Conservation (phyloP, 345 rosid species). For the Trapa incisa region DNA sequence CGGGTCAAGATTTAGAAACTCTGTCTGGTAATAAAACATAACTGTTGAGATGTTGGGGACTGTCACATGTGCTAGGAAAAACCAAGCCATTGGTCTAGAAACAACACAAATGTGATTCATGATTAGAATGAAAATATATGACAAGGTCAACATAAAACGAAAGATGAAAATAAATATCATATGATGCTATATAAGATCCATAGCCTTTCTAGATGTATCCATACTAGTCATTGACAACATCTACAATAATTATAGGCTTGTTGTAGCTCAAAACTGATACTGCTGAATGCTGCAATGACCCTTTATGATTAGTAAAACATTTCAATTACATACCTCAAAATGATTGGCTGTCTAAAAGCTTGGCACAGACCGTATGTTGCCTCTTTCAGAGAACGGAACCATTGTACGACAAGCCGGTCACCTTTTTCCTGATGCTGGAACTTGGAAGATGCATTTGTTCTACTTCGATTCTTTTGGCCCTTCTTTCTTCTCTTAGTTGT, state of each 20-base stretch:
- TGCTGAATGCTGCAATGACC: neutral
- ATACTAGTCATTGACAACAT: neutral
- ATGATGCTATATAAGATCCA: neutral
- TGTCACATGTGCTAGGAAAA: conserved; percentile 76
- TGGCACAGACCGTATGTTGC: conserved; percentile 45
- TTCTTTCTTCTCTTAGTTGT: conserved; percentile 59
- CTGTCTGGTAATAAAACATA: conserved; percentile 95
- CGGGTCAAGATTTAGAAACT: conserved; percentile 70
- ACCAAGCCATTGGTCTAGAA: conserved; percentile 93
- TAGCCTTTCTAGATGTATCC: neutral
- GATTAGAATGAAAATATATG: conserved; percentile 8
- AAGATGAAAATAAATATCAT: neutral
- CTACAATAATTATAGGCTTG: neutral
- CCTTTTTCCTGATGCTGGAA: conserved; percentile 20
- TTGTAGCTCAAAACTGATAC: neutral
- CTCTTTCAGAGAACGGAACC: conserved; percentile 51
- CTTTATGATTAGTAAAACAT: neutral
- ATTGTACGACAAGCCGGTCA: conserved; percentile 26
- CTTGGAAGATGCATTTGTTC: conserved; percentile 15
- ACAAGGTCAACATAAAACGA: conserved; percentile 7
- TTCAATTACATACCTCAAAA: conserved; percentile 48
- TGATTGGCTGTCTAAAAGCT: conserved; percentile 71
- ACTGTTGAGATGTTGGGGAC: conserved; percentile 87
- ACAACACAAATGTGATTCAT: conserved; percentile 13
- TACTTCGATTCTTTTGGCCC: conserved; percentile 31